These are phyloP conservation scores for Emericellopsis cladophorae DNA, from an alignment of 2,329 filamentous ascomycete species.

Conservation along the genomic window DNA sequence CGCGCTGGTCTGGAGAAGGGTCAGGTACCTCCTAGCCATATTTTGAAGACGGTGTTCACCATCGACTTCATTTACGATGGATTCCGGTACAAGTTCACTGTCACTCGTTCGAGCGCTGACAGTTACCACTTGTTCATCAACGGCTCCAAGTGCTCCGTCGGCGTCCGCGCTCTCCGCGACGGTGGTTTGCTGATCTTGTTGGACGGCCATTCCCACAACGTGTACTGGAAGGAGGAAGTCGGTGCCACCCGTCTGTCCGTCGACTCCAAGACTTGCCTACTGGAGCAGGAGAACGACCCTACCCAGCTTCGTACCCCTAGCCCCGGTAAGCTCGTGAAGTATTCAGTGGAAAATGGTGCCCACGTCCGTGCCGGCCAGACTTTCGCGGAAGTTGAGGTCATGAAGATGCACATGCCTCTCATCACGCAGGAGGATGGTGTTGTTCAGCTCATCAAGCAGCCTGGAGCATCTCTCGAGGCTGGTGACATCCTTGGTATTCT, in stretches of 20 bases:
- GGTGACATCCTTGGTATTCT: constrained; percentile 98
- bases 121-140: constrained; percentile 99
- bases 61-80: constrained; percentile 99
- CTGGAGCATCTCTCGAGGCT: constrained; percentile 91
- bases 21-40: constrained; percentile 91
- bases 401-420: constrained; percentile 99
- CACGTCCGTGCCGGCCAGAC: constrained; percentile 87
- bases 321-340: constrained; percentile 96
- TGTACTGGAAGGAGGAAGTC: constrained; percentile 99
- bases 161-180: constrained; percentile 83
- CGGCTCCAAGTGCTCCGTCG: constrained; percentile 89
- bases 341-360: constrained; percentile 86
- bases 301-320: constrained; percentile 91
- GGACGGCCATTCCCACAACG: constrained; percentile 86
- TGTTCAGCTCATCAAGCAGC: constrained; percentile 98
- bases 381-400: constrained; percentile 96
- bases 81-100: constrained; percentile 93
- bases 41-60: constrained; percentile 93
- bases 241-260: constrained; percentile 91
- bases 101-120: constrained; percentile 80
- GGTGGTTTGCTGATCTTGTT: constrained; percentile 87
- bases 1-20: constrained; percentile 84
- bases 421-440: constrained; percentile 90
- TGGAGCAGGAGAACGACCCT: constrained; percentile 98
- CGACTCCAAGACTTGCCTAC: constrained; percentile 92